Evolutionary conservation across 2,329 filamentous ascomycete genomes (phyloP), one percentile per base, ranked within the genome.

Genomic region (Ophiostoma sp.): DNA sequence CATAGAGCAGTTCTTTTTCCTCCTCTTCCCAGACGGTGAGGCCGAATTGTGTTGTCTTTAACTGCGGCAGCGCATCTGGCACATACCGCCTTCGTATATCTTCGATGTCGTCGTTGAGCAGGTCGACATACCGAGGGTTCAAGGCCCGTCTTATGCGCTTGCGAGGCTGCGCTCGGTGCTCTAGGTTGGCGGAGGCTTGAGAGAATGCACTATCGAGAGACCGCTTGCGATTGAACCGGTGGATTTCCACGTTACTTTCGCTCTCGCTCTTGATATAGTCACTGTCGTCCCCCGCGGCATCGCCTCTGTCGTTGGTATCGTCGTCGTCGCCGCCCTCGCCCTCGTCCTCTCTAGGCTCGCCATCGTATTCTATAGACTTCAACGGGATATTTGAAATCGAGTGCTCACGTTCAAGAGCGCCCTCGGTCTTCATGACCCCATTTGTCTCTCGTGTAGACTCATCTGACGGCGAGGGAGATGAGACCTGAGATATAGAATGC

Each of bases 1-100:
- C 80, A 75, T 92, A 96, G 69, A 97, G 85, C 0, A 80, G 73
- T 1, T 83, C 79, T 75, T 96, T 96, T 74, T 97, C 93, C 0
- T 79, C 73, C 0, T 83, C 70, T 0, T 85, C 87, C 94, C 94
- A 98, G 11, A 78, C 72, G 0, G 88, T 87, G 40, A 86, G 81
- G 36, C 92, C 93, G 66, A 93, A 79, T 73, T 92, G 90, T 1
- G 84, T 83, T 47, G 79, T 66, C 64, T 76, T 69, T 68, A 82
- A 74, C 16, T 77, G 70, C 2, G 74, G 73, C 14, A 62, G 74
- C 73, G 66, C 76, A 69, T 41, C 73, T 72, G 11, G 71, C 14
- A 77, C 75, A 69, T 77, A 75, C 18, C 76, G 76, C 76, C 74
- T 0, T 80, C 79, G 18, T 12, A 81, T 82, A 72, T 87, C 83